These are phyloP conservation scores for Fusarium hostae DNA, from an alignment of 2,329 filamentous ascomycete genomes.

Conservation along the genomic window DNA sequence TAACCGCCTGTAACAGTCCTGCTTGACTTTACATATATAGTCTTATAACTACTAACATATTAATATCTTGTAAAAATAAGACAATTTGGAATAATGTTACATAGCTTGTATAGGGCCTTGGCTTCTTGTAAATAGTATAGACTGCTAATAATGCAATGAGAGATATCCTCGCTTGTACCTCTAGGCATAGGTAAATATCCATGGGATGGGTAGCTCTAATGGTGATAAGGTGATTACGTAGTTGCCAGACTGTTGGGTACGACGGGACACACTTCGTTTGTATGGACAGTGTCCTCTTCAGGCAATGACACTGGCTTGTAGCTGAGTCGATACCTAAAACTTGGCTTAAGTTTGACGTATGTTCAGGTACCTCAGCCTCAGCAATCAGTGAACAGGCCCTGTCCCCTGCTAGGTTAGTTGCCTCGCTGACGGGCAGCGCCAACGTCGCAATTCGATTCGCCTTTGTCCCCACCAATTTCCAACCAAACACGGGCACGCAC, in stretches of 20 bases:
- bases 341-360: neutral
- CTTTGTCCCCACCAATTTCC: constrained; percentile 34
- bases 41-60: neutral
- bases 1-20: neutral
- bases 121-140: neutral
- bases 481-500: constrained; percentile 1
- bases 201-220: neutral
- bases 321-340: neutral
- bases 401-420: constrained; percentile 12
- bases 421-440: constrained; percentile 33
- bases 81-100: neutral
- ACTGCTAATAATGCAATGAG: neutral
- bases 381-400: neutral
- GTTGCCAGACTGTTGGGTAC: neutral
- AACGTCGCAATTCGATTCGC: constrained; percentile 17
- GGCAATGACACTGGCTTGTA: neutral
- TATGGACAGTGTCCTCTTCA: neutral
- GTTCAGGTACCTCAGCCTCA: neutral
- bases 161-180: neutral
- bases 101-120: neutral
- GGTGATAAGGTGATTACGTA: neutral
- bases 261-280: too few species aligned
- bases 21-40: neutral
- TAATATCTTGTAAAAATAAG: neutral
- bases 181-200: neutral